These are phyloP conservation scores for Diaporthe nobilis DNA, from an alignment of 2,329 filamentous ascomycete species.

Conservation along the genomic window DNA sequence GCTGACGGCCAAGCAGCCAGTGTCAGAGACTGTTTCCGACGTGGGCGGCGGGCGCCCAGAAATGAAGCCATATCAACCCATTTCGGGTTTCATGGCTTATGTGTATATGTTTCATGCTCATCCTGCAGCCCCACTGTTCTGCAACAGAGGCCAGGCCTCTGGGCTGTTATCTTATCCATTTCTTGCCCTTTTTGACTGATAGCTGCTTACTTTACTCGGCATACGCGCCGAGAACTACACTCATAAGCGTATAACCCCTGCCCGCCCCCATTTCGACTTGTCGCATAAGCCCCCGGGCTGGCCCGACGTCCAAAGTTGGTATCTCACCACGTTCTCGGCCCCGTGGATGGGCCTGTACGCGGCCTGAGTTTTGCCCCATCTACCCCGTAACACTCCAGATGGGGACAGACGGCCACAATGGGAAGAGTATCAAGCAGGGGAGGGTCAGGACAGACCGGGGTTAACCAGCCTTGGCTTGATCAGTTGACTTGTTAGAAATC, in stretches of 20 bases:
- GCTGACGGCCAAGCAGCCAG: slow-evolving; percentile 31
- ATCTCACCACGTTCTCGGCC: neutral
- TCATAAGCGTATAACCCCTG: neutral
- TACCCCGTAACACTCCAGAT: slow-evolving; percentile 9
- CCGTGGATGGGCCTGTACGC: neutral
- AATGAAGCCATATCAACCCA: slow-evolving; percentile 34
- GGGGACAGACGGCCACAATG: neutral
- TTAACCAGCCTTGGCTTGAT: neutral
- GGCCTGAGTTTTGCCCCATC: neutral
- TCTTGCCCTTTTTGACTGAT: neutral
- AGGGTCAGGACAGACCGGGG: neutral
- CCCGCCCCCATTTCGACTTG: slow-evolving; percentile 1
- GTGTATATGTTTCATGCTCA: slow-evolving; percentile 32
- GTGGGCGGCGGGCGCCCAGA: slow-evolving; percentile 8
- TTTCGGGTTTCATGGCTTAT: slow-evolving; percentile 29
- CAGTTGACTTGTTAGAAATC: neutral
- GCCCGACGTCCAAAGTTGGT: slow-evolving; percentile 19
- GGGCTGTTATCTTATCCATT: neutral
- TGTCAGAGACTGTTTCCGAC: slow-evolving; percentile 35
- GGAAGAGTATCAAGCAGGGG: neutral
- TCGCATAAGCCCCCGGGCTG: slow-evolving; percentile 16
- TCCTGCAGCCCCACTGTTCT: slow-evolving; percentile 20
- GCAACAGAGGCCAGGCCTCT: neutral
- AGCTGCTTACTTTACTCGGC: slow-evolving; percentile 4
- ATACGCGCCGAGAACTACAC: neutral